A percentile compares a stretch with the other conserved stretches of the same genome.
Evolutionary conservation across 2,329 filamentous ascomycete species (phyloP).

Genomic region (Fusarium falciforme): DNA sequence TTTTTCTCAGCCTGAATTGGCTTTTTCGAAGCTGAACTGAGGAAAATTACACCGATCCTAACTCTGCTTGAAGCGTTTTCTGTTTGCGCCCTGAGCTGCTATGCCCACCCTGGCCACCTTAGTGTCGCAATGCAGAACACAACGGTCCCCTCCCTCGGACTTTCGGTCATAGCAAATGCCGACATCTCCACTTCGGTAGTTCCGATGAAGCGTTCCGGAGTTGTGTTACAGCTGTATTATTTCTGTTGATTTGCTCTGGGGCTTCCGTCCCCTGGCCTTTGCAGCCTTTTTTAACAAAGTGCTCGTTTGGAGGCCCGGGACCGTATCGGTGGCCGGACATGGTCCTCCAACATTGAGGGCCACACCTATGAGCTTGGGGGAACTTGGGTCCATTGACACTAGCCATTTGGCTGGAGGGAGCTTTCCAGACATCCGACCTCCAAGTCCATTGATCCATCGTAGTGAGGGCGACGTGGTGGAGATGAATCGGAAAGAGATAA

Average conservation of each 20-base stretch:
- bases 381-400: conserved; percentile 2
- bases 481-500: background rate
- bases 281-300: too few relatives aligned
- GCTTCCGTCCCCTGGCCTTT: too few relatives aligned
- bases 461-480: background rate
- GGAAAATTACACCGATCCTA: too few relatives aligned
- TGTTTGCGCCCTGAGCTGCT: too few relatives aligned
- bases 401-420: background rate
- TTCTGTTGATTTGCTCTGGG: too few relatives aligned
- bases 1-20: too few relatives aligned
- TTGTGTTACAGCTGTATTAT: too few relatives aligned
- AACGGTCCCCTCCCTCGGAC: background rate
- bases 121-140: too few relatives aligned
- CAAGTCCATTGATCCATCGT: background rate
- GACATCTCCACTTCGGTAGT: background rate
- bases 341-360: background rate
- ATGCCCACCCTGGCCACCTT: too few relatives aligned
- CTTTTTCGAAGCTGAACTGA: too few relatives aligned
- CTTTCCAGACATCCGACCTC: background rate
- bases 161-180: background rate
- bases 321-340: background rate
- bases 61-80: too few relatives aligned
- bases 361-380: conserved; percentile 4
- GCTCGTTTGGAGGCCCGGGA: conserved; percentile 3
- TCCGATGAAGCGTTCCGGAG: background rate